A percentile compares a stretch with the other conserved stretches of the same genome.
Conservation (phyloP, 2,329 filamentous ascomycete species). For the Anthostomella pinea region DNA sequence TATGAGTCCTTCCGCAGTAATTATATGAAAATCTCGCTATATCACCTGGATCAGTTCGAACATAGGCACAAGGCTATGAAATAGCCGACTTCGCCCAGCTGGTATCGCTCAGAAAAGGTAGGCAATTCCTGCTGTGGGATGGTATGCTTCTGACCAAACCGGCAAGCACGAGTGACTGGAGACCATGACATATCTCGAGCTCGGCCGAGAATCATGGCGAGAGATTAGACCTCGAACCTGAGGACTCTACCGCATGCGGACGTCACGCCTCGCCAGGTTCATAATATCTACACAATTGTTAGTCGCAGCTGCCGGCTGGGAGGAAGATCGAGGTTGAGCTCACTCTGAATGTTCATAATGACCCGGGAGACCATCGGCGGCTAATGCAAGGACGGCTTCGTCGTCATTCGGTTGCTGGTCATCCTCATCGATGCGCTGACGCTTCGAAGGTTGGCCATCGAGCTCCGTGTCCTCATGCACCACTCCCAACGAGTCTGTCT, state of each 20-base stretch:
- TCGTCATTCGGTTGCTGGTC: conserved; percentile 21
- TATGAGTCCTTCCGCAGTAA: conserved; percentile 6
- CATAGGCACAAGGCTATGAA: conserved; percentile 14
- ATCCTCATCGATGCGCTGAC: conserved; percentile 28
- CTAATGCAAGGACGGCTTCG: conserved; percentile 28
- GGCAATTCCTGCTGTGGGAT: too few species aligned
- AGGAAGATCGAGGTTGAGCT: conserved; percentile 9
- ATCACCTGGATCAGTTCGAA: too few species aligned
- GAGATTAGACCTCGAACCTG: background rate
- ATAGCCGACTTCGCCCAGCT: conserved; percentile 14
- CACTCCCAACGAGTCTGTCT: conserved; percentile 18
- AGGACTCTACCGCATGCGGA: too few species aligned
- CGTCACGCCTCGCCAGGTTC: conserved; percentile 31
- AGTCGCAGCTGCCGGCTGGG: too few species aligned
- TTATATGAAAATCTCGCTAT: too few species aligned
- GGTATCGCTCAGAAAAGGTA: too few species aligned
- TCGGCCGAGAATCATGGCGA: background rate
- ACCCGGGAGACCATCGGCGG: conserved; percentile 24
- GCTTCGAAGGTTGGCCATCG: conserved; percentile 31
- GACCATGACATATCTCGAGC: too few species aligned
- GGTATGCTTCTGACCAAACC: too few species aligned
- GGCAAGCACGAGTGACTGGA: too few species aligned
- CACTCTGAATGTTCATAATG: conserved; percentile 28
- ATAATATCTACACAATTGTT: conserved; percentile 24
- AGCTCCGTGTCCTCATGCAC: conserved; percentile 18